Conservation (phyloP, 257 asterid genomes). For the Ocimum tenuiflorum region DNA sequence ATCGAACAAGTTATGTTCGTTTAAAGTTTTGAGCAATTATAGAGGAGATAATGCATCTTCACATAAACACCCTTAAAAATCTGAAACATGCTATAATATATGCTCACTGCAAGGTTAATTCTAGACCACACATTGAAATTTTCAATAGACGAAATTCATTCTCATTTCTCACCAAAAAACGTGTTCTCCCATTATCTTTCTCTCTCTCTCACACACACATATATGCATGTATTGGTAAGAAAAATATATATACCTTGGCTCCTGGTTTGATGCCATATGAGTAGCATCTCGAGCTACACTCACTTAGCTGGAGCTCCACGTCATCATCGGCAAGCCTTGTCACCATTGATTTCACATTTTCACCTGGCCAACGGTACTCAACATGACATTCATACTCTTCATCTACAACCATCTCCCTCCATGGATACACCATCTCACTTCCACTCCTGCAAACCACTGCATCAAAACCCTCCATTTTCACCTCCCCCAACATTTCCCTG, state of each 20-base stretch:
- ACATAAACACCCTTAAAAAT: no score
- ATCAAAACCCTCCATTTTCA: constrained; percentile 41
- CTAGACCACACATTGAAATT: constrained; percentile 10
- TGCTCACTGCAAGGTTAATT: no score
- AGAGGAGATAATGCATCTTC: no score
- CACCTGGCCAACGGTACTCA: constrained; percentile 64
- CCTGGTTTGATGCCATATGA: constrained; percentile 47
- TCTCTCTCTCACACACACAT: no score
- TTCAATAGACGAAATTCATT: no score
- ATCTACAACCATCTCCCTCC: constrained; percentile 48
- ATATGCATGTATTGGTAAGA: background rate
- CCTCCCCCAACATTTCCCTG: constrained; percentile 35
- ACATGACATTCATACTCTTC: constrained; percentile 54
- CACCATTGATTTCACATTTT: constrained; percentile 38
- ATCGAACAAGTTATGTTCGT: no score
- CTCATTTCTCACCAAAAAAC: no score
- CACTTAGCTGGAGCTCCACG: constrained; percentile 30
- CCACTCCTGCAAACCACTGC: constrained; percentile 61
- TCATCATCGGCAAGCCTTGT: constrained; percentile 43
- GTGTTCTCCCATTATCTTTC: no score
- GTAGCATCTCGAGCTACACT: constrained; percentile 49
- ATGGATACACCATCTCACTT: constrained; percentile 56
- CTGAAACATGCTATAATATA: no score
- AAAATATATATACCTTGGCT: constrained; percentile 34
- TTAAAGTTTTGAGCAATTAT: no score